phyloP scores from a whole-genome alignment of 768 basidiomycete genomes.

The Panellus pusillus region DNA sequence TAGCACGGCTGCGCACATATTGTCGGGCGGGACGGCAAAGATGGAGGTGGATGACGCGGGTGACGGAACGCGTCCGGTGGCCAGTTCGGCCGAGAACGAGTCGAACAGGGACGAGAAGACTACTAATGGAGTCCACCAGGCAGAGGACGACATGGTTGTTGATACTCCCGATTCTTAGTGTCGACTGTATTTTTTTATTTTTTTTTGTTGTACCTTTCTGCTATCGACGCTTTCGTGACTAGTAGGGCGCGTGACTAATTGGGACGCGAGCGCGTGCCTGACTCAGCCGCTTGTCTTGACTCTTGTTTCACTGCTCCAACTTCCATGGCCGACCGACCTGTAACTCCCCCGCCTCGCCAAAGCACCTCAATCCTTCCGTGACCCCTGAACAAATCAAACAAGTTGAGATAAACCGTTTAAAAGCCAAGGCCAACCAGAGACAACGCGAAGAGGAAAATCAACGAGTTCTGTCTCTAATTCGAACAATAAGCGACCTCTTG shows the following conservation, averaged over 20 bases:
- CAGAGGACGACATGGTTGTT: conserved; percentile 24
- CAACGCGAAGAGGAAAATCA: conserved; percentile 57
- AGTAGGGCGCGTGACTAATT: no score
- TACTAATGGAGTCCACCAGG: conserved; percentile 7
- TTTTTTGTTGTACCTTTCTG: conserved; percentile 3
- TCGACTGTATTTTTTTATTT: conserved; percentile 8
- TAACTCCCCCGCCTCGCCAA: conserved; percentile 41
- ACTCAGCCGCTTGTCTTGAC: no score
- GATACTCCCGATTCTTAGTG: conserved; percentile 12
- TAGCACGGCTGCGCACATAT: conserved; percentile 50
- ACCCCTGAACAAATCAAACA: conserved; percentile 71
- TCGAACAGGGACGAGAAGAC: conserved; percentile 2
- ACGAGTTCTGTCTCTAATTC: conserved; percentile 51
- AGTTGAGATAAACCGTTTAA: conserved; percentile 77
- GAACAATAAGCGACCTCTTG: conserved; percentile 77
- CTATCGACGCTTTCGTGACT: background rate
- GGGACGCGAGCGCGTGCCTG: no score
- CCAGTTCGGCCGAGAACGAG: conserved; percentile 25
- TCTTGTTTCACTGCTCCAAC: background rate
- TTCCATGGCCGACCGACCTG: conserved; percentile 23
- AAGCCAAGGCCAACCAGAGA: conserved; percentile 77
- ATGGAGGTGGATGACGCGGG: conserved; percentile 39
- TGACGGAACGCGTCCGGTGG: conserved; percentile 35
- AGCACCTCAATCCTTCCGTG: conserved; percentile 30
- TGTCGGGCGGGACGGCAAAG: conserved; percentile 33